Conservation (phyloP, 768 basidiomycete species). For the Mycena haematopus region DNA sequence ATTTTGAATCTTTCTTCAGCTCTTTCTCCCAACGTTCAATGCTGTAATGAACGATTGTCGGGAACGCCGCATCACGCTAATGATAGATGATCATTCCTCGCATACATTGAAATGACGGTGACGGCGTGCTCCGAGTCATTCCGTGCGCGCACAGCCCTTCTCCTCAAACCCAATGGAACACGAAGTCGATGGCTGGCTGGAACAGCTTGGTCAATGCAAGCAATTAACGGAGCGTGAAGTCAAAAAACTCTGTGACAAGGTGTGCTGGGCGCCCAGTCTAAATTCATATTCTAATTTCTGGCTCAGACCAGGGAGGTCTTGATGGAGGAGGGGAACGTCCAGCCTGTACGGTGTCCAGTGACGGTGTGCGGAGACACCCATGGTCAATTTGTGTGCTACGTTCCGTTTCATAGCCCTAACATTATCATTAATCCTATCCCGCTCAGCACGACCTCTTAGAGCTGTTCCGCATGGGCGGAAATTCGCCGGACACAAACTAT, state of each 20-base stretch:
- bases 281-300: constrained; percentile 4
- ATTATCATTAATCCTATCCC: not conserved
- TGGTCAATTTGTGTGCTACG: constrained; percentile 94
- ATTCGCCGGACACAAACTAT: constrained; percentile 99
- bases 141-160: not conserved
- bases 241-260: constrained; percentile 99
- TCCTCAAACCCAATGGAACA: constrained; percentile 46
- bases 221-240: constrained; percentile 94
- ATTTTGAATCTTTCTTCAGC: too few species aligned
- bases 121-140: too few species aligned
- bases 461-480: constrained; percentile 97
- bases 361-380: constrained; percentile 99
- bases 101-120: too few species aligned
- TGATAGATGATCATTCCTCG: too few species aligned
- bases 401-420: constrained; percentile 27
- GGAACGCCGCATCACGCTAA: too few species aligned
- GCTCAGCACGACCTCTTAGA: constrained; percentile 99
- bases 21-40: too few species aligned
- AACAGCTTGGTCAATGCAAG: constrained; percentile 96
- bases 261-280: constrained; percentile 42
- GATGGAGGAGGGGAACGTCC: constrained; percentile 99
- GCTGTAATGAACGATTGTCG: too few species aligned
- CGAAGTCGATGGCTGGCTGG: constrained; percentile 97
- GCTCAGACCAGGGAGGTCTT: constrained; percentile 95
- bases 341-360: constrained; percentile 98